phyloP scores from a whole-genome alignment of 192 early-diverging fungal genomes.

The Powellomyces hirtus region DNA sequence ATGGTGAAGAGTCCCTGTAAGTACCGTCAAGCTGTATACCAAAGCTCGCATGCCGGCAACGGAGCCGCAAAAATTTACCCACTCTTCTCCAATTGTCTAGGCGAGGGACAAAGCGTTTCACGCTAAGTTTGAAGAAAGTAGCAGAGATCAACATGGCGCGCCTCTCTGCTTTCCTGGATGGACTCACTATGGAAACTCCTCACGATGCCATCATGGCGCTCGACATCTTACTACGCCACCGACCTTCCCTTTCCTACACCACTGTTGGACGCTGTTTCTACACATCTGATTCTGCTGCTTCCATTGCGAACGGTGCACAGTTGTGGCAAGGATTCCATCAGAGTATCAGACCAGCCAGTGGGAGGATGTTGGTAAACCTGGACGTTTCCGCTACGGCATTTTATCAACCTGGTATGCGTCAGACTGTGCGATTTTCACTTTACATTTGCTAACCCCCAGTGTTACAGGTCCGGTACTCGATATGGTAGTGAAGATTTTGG shows the following conservation, averaged over 20 bases:
- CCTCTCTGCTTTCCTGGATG: slow-evolving; percentile 45
- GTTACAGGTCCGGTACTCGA: slow-evolving; percentile 60
- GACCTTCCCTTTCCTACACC: slow-evolving; percentile 73
- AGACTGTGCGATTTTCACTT: not conserved
- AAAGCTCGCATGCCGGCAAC: no score
- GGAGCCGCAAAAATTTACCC: not conserved
- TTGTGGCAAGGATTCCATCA: slow-evolving; percentile 94
- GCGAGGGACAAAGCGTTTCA: slow-evolving; percentile 56
- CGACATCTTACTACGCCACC: slow-evolving; percentile 81
- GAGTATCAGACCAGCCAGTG: slow-evolving; percentile 73
- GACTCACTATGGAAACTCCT: slow-evolving; percentile 45
- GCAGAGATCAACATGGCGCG: slow-evolving; percentile 63
- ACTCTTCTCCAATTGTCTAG: slow-evolving; percentile 8
- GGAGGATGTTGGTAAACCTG: slow-evolving; percentile 58
- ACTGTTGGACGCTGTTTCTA: slow-evolving; percentile 90
- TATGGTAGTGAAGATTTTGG: slow-evolving; percentile 66
- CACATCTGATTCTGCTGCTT: slow-evolving; percentile 60
- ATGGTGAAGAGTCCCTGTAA: slow-evolving; percentile 40
- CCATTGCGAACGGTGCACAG: slow-evolving; percentile 74
- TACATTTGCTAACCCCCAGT: not conserved
- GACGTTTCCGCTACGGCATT: slow-evolving; percentile 63
- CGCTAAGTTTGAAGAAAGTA: slow-evolving; percentile 63
- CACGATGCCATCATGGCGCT: slow-evolving; percentile 51
- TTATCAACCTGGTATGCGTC: slow-evolving; percentile 43
- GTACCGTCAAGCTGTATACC: not conserved